phyloP scores from a whole-genome alignment of 768 basidiomycete genomes.

The Boletus pseudo-olivaceus region DNA sequence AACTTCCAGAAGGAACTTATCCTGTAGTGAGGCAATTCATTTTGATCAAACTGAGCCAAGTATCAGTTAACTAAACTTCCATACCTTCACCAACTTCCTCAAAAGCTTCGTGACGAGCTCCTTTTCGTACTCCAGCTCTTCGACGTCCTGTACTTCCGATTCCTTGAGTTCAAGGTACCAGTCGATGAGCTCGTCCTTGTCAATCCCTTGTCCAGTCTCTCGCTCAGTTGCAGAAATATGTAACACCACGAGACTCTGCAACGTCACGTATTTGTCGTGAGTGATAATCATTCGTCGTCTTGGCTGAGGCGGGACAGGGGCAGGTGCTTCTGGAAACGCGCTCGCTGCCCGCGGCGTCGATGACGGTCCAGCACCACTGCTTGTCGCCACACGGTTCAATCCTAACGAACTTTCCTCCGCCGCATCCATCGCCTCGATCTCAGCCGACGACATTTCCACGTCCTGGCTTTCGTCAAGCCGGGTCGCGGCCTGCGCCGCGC shows the following conservation, averaged over 20 bases:
- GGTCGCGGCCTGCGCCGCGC: slow-evolving; percentile 33
- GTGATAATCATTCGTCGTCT: slow-evolving; percentile 88
- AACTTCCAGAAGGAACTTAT: slow-evolving; percentile 81
- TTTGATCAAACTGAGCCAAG: slow-evolving; percentile 1
- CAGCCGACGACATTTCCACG: slow-evolving; percentile 61
- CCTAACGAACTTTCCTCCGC: slow-evolving; percentile 47
- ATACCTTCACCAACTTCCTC: slow-evolving; percentile 85
- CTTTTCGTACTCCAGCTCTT: slow-evolving; percentile 87
- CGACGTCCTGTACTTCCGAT: slow-evolving; percentile 73
- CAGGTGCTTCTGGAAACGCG: slow-evolving; percentile 27
- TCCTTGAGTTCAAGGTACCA: slow-evolving; percentile 96
- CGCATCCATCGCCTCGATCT: slow-evolving; percentile 51
- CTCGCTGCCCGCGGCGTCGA: slow-evolving; percentile 32
- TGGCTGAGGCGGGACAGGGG: slow-evolving; percentile 41
- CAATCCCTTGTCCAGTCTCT: slow-evolving; percentile 70
- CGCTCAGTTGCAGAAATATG: slow-evolving; percentile 77
- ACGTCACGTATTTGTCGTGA: slow-evolving; percentile 89
- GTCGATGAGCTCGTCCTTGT: slow-evolving; percentile 89
- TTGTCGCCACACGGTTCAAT: slow-evolving; percentile 36
- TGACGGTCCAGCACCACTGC: slow-evolving; percentile 30
- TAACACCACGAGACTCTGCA: slow-evolving; percentile 85
- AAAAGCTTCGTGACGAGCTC: slow-evolving; percentile 89
- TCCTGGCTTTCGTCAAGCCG: slow-evolving; percentile 53
- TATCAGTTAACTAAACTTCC: background rate
- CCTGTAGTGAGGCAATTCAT: slow-evolving; percentile 41